These are phyloP conservation scores for Trametes sp. DNA, from an alignment of 1,284 basidiomycete genomes.

Conservation along the genomic window DNA sequence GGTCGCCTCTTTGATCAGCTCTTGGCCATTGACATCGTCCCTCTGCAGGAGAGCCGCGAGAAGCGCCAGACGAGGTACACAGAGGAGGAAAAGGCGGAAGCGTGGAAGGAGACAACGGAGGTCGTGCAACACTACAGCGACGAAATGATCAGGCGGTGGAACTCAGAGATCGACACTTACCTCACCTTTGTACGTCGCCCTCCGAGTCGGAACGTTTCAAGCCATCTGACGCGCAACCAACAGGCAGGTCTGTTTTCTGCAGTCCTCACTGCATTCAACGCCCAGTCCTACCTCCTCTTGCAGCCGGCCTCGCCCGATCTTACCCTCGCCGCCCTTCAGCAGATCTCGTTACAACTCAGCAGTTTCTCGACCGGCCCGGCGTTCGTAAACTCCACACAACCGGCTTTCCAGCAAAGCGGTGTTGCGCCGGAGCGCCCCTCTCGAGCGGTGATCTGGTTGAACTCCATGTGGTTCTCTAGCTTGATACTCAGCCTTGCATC, in stretches of 20 bases:
- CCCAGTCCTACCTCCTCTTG: constrained; percentile 16
- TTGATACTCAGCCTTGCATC: constrained; percentile 26
- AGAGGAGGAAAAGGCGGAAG: constrained; percentile 4
- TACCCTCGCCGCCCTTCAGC: constrained; percentile 6
- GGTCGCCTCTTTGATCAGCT: no score
- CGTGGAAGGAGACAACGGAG: constrained; percentile 8
- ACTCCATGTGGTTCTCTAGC: constrained; percentile 27
- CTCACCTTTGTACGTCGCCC: constrained; percentile 18
- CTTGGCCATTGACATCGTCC: no score
- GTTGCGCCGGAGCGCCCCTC: background rate
- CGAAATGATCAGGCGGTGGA: constrained; percentile 19
- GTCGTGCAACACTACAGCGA: constrained; percentile 14
- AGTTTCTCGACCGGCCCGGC: constrained; percentile 15
- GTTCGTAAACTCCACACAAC: constrained; percentile 19
- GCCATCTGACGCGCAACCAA: background rate
- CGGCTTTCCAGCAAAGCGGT: background rate
- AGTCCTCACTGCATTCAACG: constrained; percentile 18
- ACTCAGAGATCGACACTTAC: constrained; percentile 21
- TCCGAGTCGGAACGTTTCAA: background rate
- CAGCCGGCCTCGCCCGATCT: constrained; percentile 13
- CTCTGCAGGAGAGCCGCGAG: no score
- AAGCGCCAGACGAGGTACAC: background rate
- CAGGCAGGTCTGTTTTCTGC: constrained; percentile 26
- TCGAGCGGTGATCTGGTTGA: constrained; percentile 22
- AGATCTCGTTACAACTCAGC: constrained; percentile 13